phyloP scores from a whole-genome alignment of 2,329 filamentous ascomycete genomes.

The Endothia cerciana region DNA sequence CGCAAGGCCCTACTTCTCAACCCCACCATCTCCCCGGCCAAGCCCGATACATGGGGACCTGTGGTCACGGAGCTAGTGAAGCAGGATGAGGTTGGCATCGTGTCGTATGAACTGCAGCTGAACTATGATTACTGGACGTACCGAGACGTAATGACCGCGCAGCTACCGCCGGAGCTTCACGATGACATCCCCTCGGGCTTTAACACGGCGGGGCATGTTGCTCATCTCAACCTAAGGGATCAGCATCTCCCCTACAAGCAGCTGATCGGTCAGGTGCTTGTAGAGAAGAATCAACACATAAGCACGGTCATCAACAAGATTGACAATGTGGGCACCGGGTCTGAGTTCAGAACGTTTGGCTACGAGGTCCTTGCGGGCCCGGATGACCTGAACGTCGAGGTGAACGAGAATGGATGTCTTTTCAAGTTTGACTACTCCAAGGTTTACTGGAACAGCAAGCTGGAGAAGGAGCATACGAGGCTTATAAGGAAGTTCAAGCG shows the following conservation, averaged over 20 bases:
- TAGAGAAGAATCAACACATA: constrained; percentile 85
- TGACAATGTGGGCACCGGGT: constrained; percentile 83
- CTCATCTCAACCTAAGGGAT: constrained; percentile 87
- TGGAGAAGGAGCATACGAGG: constrained; percentile 86
- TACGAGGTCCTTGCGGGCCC: constrained; percentile 88
- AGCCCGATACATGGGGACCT: constrained; percentile 75
- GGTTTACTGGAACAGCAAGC: constrained; percentile 96
- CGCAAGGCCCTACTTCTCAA: constrained; percentile 65
- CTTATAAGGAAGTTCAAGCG: constrained; percentile 76
- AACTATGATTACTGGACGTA: constrained; percentile 89
- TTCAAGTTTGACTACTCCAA: constrained; percentile 94
- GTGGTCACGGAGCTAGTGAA: constrained; percentile 70
- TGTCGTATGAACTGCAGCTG: constrained; percentile 76
- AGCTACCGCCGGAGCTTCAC: constrained; percentile 79
- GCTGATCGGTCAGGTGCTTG: constrained; percentile 80
- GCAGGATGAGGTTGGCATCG: constrained; percentile 68
- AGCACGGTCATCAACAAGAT: constrained; percentile 95
- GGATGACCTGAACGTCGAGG: constrained; percentile 80
- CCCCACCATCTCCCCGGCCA: constrained; percentile 58
- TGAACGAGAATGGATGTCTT: constrained; percentile 80
- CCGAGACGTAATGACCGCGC: constrained; percentile 78
- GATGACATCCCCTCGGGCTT: constrained; percentile 85
- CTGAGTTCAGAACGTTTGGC: constrained; percentile 85
- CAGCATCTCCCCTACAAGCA: constrained; percentile 84
- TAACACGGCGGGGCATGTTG: constrained; percentile 87